These are phyloP conservation scores for Ensete glaucum DNA, from an alignment of 176 grass and related monocot genomes.

Conservation along the genomic window DNA sequence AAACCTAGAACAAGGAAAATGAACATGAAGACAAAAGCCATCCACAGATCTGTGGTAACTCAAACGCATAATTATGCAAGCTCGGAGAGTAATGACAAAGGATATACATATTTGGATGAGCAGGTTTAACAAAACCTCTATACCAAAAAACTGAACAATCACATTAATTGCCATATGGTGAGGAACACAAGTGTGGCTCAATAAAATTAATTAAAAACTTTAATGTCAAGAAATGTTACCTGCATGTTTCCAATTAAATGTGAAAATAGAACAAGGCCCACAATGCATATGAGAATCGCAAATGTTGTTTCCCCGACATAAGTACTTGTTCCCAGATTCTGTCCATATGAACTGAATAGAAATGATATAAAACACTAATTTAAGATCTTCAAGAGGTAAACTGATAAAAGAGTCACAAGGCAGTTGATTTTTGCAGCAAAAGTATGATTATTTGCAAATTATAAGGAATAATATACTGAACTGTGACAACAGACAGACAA, in stretches of 20 bases:
- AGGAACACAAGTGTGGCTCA: background rate
- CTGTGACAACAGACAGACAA: no score
- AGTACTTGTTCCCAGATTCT: conserved; percentile 75
- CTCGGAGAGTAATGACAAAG: no score
- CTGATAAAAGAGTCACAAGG: background rate
- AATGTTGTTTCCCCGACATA: conserved; percentile 71
- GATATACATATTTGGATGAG: no score
- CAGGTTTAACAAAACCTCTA: background rate
- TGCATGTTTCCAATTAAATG: conserved; percentile 99
- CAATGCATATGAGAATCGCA: conserved; percentile 80
- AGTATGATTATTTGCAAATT: no score
- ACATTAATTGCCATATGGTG: background rate
- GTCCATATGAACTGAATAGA: conserved; percentile 69
- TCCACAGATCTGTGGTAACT: no score
- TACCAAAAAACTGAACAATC: background rate
- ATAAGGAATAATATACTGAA: no score
- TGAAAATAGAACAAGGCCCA: conserved; percentile 88
- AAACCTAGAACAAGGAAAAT: no score
- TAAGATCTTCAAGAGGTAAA: background rate
- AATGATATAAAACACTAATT: conserved; percentile 8
- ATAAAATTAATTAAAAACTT: background rate
- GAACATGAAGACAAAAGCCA: no score
- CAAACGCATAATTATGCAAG: no score
- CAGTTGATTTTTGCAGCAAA: background rate
- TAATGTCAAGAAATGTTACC: conserved; percentile 26